phyloP scores from a whole-genome alignment of 306 rosid species.

The Styphnolobium japonicum region DNA sequence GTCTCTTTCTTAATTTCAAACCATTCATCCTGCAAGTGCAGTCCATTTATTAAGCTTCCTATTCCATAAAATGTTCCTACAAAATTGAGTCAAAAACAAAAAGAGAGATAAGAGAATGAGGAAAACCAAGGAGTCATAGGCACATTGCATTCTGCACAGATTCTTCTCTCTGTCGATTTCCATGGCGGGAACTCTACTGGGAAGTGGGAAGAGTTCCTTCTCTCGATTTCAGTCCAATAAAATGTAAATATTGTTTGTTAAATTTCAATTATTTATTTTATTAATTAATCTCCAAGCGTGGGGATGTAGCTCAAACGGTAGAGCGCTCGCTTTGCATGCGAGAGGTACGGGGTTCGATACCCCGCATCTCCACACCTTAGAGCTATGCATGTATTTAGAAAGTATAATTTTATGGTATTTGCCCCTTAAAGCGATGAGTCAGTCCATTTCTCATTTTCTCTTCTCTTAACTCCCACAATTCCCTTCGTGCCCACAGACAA shows the following conservation, averaged over 20 bases:
- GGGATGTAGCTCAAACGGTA: constrained; percentile 48
- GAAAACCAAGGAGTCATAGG: constrained; percentile 49
- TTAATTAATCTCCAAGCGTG: too few relatives aligned
- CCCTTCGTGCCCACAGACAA: too few relatives aligned
- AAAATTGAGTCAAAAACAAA: neutral
- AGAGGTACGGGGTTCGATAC: constrained; percentile 50
- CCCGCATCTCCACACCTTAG: constrained; percentile 47
- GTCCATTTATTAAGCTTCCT: neutral
- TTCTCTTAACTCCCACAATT: too few relatives aligned
- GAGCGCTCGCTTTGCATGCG: constrained; percentile 45
- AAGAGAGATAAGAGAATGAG: neutral
- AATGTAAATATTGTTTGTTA: too few relatives aligned
- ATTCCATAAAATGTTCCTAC: too few relatives aligned
- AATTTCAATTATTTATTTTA: too few relatives aligned
- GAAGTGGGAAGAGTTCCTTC: constrained; percentile 23
- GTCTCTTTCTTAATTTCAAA: constrained; percentile 64
- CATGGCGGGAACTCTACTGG: constrained; percentile 81
- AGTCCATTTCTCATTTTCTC: too few relatives aligned
- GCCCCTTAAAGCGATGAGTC: too few relatives aligned
- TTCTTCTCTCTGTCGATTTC: constrained; percentile 56
- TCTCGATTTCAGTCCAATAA: too few relatives aligned
- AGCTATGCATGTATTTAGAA: too few relatives aligned
- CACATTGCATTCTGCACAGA: constrained; percentile 50
- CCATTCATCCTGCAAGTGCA: constrained; percentile 53
- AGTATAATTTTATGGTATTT: too few relatives aligned